phyloP scores from a whole-genome alignment of 108 stramenopile genomes.

The Heterococcus sp. region DNA sequence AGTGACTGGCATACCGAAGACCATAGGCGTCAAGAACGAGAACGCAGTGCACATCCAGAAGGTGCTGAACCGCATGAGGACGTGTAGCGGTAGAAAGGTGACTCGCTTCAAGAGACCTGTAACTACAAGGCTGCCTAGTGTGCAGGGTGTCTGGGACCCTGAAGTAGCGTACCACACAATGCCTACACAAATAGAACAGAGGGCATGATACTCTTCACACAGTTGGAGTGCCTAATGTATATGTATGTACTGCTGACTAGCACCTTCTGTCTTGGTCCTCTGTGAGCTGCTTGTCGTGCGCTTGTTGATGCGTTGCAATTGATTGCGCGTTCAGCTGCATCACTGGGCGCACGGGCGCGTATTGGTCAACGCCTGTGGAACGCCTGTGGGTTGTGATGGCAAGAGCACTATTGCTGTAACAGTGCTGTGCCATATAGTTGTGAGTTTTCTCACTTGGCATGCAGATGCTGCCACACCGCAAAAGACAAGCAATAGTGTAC shows the following conservation, averaged over 20 bases:
- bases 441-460: too few species aligned
- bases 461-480: too few species aligned
- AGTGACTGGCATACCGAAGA: not conserved
- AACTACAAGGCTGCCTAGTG: not conserved
- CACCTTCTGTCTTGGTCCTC: not conserved
- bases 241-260: not conserved
- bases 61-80: not conserved
- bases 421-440: too few species aligned
- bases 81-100: not conserved
- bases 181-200: too few species aligned
- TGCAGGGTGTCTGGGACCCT: not conserved
- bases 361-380: too few species aligned
- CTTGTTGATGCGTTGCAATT: not conserved
- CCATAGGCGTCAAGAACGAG: not conserved
- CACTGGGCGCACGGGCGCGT: too few species aligned
- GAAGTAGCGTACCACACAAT: not conserved
- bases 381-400: too few species aligned
- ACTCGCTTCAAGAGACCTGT: not conserved
- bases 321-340: too few species aligned
- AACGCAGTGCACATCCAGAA: not conserved
- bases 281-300: not conserved
- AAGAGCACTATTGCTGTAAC: too few species aligned
- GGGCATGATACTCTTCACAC: too few species aligned
- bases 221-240: too few species aligned
- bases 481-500: too few species aligned